Conservation (phyloP, 371 early-diverging fungal species). For the Basidiobolus meristosporus region DNA sequence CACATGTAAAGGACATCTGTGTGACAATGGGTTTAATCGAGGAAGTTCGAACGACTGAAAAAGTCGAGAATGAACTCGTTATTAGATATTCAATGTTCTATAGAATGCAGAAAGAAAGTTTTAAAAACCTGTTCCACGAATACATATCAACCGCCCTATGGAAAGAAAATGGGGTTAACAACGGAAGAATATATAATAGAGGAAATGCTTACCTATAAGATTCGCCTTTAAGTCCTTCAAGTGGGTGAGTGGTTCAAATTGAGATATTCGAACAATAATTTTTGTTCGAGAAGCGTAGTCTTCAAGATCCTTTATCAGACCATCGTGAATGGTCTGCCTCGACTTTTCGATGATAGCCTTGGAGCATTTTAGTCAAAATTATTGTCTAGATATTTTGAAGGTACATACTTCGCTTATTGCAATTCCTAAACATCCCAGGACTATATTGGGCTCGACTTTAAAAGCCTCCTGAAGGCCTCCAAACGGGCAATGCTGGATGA, state of each 20-base stretch:
- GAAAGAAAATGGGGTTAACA: not conserved
- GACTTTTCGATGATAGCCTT: not conserved
- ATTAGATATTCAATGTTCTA: no score
- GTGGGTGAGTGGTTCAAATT: slow-evolving; percentile 7
- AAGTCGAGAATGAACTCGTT: slow-evolving; percentile 14
- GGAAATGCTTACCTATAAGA: slow-evolving; percentile 8
- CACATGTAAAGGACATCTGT: slow-evolving; percentile 21
- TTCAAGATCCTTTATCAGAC: not conserved
- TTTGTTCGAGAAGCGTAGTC: not conserved
- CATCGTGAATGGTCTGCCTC: not conserved
- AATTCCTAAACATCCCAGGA: not conserved
- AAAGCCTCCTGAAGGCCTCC: not conserved
- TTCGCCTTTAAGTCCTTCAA: slow-evolving; percentile 14
- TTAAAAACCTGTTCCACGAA: slow-evolving; percentile 11
- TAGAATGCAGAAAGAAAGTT: no score
- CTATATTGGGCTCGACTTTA: not conserved
- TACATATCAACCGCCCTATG: slow-evolving; percentile 17
- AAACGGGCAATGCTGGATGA: not conserved
- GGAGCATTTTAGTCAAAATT: not conserved
- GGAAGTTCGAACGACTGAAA: slow-evolving; percentile 9
- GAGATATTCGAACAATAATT: slow-evolving; percentile 6
- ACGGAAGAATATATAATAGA: no score
- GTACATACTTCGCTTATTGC: not conserved
- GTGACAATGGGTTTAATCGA: slow-evolving; percentile 21
- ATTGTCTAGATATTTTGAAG: not conserved